These are phyloP conservation scores for Saccharomycopsis sp. DNA, from an alignment of 805 yeast species.

Conservation along the genomic window DNA sequence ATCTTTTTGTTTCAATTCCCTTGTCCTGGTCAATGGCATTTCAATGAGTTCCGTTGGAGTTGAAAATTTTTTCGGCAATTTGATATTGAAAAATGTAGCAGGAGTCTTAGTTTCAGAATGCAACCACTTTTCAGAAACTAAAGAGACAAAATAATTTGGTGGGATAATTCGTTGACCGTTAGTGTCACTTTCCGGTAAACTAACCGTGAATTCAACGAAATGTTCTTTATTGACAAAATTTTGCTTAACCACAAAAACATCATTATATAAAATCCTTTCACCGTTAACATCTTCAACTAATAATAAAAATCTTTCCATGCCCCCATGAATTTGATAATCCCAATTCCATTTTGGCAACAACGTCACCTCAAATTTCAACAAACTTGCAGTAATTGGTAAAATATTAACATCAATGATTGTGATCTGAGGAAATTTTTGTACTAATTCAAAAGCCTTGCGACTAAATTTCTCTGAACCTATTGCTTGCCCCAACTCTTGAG, in stretches of 20 bases:
- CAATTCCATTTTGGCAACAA: conserved; percentile 71
- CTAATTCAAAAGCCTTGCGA: conserved; percentile 45
- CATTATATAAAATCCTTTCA: conserved; percentile 57
- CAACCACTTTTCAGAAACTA: conserved; percentile 81
- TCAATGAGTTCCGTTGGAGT: conserved; percentile 54
- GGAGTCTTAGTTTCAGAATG: conserved; percentile 64
- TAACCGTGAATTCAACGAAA: conserved; percentile 57
- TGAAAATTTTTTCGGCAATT: conserved; percentile 57
- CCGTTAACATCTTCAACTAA: conserved; percentile 83
- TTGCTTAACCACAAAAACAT: conserved; percentile 44
- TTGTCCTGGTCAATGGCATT: conserved; percentile 41
- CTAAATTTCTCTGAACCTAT: conserved; percentile 67
- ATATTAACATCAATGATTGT: conserved; percentile 44
- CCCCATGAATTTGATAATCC: conserved; percentile 60
- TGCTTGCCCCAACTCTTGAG: conserved; percentile 79
- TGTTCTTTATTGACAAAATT: conserved; percentile 48
- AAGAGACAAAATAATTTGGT: conserved; percentile 66
- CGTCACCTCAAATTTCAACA: conserved; percentile 60
- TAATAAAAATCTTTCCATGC: conserved; percentile 57
- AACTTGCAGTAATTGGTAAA: conserved; percentile 71
- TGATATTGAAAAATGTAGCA: conserved; percentile 43
- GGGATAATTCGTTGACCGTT: conserved; percentile 33
- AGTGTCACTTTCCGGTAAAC: conserved; percentile 37
- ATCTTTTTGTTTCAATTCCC: conserved; percentile 42
- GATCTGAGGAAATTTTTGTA: conserved; percentile 70